Conservation (phyloP, 768 basidiomycete species). For the Kwoniella botswanensis region DNA sequence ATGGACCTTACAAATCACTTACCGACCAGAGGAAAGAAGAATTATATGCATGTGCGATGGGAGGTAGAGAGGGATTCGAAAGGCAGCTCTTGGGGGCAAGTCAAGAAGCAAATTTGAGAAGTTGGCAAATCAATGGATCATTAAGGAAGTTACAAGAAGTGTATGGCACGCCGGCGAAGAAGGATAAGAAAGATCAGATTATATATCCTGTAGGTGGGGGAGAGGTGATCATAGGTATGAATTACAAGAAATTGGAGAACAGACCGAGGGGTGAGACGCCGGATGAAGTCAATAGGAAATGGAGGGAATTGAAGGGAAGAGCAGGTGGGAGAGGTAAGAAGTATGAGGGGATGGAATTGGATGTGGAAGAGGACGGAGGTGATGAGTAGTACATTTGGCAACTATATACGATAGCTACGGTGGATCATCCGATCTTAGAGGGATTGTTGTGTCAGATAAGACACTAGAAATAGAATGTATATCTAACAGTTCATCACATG, state of each 20-base stretch:
- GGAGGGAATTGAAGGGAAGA: slow-evolving; percentile 64
- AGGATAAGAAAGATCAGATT: slow-evolving; percentile 60
- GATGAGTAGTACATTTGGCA: neutral
- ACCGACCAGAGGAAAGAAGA: slow-evolving; percentile 25
- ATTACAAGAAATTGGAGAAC: slow-evolving; percentile 71
- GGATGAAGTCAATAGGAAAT: slow-evolving; percentile 77
- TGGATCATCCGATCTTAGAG: no score
- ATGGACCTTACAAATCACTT: slow-evolving; percentile 43
- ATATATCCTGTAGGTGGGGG: slow-evolving; percentile 74
- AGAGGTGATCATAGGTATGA: slow-evolving; percentile 65
- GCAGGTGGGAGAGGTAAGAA: slow-evolving; percentile 18
- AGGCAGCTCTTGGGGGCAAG: slow-evolving; percentile 32
- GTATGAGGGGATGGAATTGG: slow-evolving; percentile 19
- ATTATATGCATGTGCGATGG: slow-evolving; percentile 23
- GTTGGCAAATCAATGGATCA: slow-evolving; percentile 69
- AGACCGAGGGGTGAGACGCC: slow-evolving; percentile 73
- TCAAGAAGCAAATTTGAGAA: slow-evolving; percentile 54
- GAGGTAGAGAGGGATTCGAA: slow-evolving; percentile 40
- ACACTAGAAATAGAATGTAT: no score
- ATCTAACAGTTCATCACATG: no score
- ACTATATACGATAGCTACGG: no score
- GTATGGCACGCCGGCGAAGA: slow-evolving; percentile 62
- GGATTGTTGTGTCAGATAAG: no score
- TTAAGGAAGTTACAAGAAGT: slow-evolving; percentile 70
- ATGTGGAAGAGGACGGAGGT: neutral